phyloP scores from a whole-genome alignment of 192 early-diverging fungal species.

The Geosiphon pyriformis region DNA sequence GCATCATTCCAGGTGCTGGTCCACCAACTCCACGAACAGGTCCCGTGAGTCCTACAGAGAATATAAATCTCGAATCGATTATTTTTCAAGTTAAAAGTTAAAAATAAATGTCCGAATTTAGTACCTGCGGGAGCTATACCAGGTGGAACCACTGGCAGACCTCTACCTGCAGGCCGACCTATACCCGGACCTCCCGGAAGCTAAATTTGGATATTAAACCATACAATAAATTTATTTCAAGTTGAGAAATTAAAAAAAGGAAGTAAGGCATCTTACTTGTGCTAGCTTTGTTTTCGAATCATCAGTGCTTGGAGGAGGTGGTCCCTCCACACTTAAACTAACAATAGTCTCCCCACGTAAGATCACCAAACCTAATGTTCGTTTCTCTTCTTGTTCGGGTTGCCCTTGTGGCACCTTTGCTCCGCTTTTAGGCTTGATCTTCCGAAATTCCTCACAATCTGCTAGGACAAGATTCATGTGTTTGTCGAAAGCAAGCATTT shows the following conservation, averaged over 20 bases:
- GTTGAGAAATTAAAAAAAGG: background rate
- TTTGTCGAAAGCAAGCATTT: conserved; percentile 99
- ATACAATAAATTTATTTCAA: background rate
- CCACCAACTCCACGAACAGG: conserved; percentile 97
- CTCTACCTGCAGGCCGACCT: conserved; percentile 75
- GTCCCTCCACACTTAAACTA: conserved; percentile 82
- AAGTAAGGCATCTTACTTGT: conserved; percentile 25
- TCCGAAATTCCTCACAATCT: conserved; percentile 96
- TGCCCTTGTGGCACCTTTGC: conserved; percentile 40
- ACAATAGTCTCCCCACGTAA: conserved; percentile 91
- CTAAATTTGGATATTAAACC: conserved; percentile 18
- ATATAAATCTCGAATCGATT: conserved; percentile 20
- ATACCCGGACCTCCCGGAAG: conserved; percentile 65
- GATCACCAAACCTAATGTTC: conserved; percentile 90
- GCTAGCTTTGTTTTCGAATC: conserved; percentile 42
- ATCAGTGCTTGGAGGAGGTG: conserved; percentile 67
- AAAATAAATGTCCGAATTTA: background rate
- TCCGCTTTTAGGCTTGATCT: conserved; percentile 73
- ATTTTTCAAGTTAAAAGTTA: background rate
- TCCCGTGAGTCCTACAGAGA: conserved; percentile 59
- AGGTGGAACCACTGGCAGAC: conserved; percentile 41
- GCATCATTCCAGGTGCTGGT: conserved; percentile 86
- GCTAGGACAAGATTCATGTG: conserved; percentile 99
- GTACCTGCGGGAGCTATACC: conserved; percentile 30
- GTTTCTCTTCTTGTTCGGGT: conserved; percentile 75